These are phyloP conservation scores for Cordyceps javanica DNA, from an alignment of 2,329 filamentous ascomycete genomes.

Conservation along the genomic window DNA sequence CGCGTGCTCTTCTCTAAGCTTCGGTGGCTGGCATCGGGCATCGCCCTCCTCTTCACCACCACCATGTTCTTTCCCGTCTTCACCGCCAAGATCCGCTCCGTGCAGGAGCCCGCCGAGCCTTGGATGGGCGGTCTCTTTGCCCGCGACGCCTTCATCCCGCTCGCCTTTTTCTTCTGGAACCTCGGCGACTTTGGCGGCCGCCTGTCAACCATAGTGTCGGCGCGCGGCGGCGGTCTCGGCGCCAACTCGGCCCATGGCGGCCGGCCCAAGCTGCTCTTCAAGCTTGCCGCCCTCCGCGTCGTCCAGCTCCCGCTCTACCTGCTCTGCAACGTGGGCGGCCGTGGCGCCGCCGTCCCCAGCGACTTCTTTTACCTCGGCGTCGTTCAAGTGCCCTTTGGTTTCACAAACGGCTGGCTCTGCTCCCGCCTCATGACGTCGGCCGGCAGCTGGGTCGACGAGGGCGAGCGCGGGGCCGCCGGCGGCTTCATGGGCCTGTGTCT, in stretches of 20 bases:
- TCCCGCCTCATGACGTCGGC: conserved; percentile 90
- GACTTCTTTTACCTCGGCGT: conserved; percentile 83
- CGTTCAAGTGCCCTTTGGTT: conserved; percentile 77
- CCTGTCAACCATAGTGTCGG: conserved; percentile 54
- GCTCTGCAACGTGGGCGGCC: conserved; percentile 79
- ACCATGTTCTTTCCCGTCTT: conserved; percentile 97
- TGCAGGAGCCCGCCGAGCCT: conserved; percentile 23
- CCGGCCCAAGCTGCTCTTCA: conserved; percentile 61
- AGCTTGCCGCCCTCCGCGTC: conserved; percentile 57
- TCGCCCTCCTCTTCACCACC: conserved; percentile 73
- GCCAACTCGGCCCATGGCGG: conserved; percentile 30
- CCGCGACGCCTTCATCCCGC: conserved; percentile 75
- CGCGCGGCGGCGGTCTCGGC: conserved; percentile 42
- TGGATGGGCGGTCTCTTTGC: conserved; percentile 53
- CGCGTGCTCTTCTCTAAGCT: conserved; percentile 68
- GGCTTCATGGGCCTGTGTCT: conserved; percentile 91
- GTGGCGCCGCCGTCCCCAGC: conserved; percentile 66
- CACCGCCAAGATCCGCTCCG: conserved; percentile 58
- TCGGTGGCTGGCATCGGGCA: conserved; percentile 66
- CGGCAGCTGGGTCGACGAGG: conserved; percentile 70
- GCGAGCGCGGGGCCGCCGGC: conserved; percentile 81
- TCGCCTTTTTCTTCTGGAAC: conserved; percentile 93
- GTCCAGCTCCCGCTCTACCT: conserved; percentile 79
- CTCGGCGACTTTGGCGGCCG: conserved; percentile 76
- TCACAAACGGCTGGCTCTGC: conserved; percentile 81